Evolutionary conservation across 2,329 filamentous ascomycete genomes (phyloP).

Genomic region (Fusarium luffae): DNA sequence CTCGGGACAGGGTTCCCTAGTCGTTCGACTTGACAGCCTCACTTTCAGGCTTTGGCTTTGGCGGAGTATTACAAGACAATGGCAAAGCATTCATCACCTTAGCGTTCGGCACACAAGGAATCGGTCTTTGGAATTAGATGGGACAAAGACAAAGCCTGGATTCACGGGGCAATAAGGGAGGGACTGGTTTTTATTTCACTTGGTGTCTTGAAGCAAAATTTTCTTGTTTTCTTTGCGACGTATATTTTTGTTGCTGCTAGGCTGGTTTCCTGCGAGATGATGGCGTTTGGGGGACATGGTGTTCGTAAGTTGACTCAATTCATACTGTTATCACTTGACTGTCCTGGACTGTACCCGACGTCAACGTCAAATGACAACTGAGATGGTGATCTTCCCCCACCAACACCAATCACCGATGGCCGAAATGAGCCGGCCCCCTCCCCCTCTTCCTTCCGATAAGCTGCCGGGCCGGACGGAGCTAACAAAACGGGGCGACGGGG

Average conservation of each 20-base stretch:
- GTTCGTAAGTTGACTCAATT: conserved; percentile 41
- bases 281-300: conserved; percentile 38
- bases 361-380: conserved; percentile 15
- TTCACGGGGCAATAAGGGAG: conserved; percentile 22
- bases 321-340: conserved; percentile 23
- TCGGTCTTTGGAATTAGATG: conserved; percentile 32
- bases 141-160: conserved; percentile 23
- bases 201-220: conserved; percentile 19
- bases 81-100: conserved; percentile 42
- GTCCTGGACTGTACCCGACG: neutral
- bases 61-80: conserved; percentile 43
- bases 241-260: conserved; percentile 16
- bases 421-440: conserved; percentile 28
- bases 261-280: conserved; percentile 16
- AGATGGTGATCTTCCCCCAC: conserved; percentile 9
- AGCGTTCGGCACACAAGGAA: conserved; percentile 28
- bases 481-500: conserved; percentile 16
- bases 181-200: conserved; percentile 12
- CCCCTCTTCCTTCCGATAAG: conserved; percentile 13
- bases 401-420: conserved; percentile 26
- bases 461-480: conserved; percentile 33
- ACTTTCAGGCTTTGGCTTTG: conserved; percentile 42
- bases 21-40: conserved; percentile 43
- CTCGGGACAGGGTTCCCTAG: conserved; percentile 36
- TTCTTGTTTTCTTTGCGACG: conserved; percentile 16